These are phyloP conservation scores for Chaetomiaceae sp. DNA, from an alignment of 2,329 filamentous ascomycete genomes.

Conservation along the genomic window DNA sequence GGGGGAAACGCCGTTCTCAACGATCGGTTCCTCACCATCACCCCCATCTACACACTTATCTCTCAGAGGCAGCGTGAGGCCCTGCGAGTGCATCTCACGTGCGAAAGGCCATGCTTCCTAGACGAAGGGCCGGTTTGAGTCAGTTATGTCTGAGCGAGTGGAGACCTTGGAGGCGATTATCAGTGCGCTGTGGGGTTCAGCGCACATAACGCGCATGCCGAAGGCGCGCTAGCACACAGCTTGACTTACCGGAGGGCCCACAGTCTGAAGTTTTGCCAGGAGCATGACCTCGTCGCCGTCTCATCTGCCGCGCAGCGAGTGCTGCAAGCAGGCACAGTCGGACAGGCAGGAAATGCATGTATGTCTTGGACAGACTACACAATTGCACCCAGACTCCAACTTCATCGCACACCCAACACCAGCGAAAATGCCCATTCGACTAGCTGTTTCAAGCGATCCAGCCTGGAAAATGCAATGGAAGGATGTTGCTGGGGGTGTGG, in stretches of 20 bases:
- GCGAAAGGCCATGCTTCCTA: constrained; percentile 16
- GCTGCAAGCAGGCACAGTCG: too few species aligned
- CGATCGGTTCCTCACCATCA: constrained; percentile 18
- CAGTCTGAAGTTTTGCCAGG: constrained; percentile 14
- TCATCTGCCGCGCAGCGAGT: constrained; percentile 4
- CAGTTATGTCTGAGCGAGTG: constrained; percentile 22
- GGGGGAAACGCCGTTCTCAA: constrained; percentile 21
- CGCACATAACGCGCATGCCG: constrained; percentile 5
- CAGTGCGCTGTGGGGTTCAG: constrained; percentile 13
- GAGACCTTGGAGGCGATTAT: constrained; percentile 21
- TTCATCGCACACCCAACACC: too few species aligned
- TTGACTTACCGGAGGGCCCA: constrained; percentile 1
- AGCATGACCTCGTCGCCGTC: constrained; percentile 15
- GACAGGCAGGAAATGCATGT: too few species aligned
- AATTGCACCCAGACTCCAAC: too few species aligned
- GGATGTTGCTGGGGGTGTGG: neutral
- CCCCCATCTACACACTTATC: constrained; percentile 3
- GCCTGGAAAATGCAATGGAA: constrained; percentile 1
- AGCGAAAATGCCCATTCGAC: too few species aligned
- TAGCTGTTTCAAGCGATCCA: constrained; percentile 21
- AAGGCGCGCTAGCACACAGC: constrained; percentile 13
- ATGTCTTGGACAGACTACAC: too few species aligned
- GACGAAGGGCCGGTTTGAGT: constrained; percentile 20
- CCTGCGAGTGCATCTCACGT: constrained; percentile 18
- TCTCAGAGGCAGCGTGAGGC: constrained; percentile 19